Evolutionary conservation across 2,329 filamentous ascomycete genomes (phyloP).

Genomic region (Aspergillus proliferans): DNA sequence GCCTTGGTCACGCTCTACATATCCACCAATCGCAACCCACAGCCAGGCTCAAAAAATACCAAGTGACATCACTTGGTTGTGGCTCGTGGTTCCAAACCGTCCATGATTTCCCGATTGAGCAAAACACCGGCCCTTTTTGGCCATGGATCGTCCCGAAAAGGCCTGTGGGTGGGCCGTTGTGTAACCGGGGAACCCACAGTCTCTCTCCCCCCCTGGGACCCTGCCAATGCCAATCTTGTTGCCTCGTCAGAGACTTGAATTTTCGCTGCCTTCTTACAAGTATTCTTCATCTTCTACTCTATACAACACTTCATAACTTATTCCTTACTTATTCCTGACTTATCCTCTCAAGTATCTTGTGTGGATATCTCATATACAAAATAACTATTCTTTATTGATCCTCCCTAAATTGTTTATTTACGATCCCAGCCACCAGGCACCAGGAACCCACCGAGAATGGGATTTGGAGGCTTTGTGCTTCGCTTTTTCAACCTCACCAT

Average conservation of each 20-base stretch:
- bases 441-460: constrained; percentile 45
- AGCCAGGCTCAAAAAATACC: background rate
- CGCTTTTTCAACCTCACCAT: constrained; percentile 65
- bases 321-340: no score
- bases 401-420: no score
- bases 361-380: no score
- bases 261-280: background rate
- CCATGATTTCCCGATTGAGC: no score
- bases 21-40: background rate
- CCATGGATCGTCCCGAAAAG: background rate
- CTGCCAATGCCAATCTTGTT: constrained; percentile 14
- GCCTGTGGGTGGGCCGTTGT: background rate
- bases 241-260: constrained; percentile 9
- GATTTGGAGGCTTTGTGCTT: constrained; percentile 55
- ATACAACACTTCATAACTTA: no score
- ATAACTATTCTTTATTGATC: no score
- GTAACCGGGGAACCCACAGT: constrained; percentile 1
- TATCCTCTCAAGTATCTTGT: no score
- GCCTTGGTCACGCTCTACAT: background rate
- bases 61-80: background rate
- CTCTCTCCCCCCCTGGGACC: constrained; percentile 8
- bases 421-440: background rate
- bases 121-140: background rate
- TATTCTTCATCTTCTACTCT: background rate
- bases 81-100: background rate